Base-by-base conservation (phyloP, 2,329 filamentous ascomycete species). In the Monosporascus sp. region DNA sequence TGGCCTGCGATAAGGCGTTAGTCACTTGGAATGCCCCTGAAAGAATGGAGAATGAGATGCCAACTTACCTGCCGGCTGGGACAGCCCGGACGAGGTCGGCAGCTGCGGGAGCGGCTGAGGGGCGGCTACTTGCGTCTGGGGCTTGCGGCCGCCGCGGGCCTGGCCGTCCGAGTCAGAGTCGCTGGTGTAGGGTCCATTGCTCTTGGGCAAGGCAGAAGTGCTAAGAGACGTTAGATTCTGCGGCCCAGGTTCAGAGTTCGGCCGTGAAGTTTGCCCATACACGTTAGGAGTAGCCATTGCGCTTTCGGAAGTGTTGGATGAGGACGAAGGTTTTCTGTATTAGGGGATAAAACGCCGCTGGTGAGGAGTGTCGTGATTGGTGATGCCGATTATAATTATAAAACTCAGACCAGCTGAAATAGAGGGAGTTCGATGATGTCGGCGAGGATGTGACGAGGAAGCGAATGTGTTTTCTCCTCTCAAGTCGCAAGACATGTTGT, bases 81-180 rank as follows among this genome's bases (percentile, higher is more conserved):
- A 68, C 15, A 75, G 63, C 54, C 70, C 65, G 11, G 67, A 63
- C 14, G 70, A 72, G 1, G 71, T 69, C 9, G 72, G 71, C 1
- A 70, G 63, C 9, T 65, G 52, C 18, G 59, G 58, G 20, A 61
- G 62, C 3, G 63, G 55, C 54, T 61, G 63, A 51, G 58, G 59
- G 41, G 64, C 55, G 44, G 67, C 56, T 41, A 67, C 56, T 41
- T 48, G 44, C 20, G 27, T 39, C 27, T 25, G 43, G 14, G 56
- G 52, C 56, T 68, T 71, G 52, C 69, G 66, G n/a, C 66, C 65
- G 37, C 69, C 69, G 15, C 65, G 63, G n/a, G 70, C 69, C 58
- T 72, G 70, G 44, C 68, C 68, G 31, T 72, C 69, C 37, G 48
- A 51, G 38, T 54, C 52, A 11, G 65, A 70, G 60, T 69, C 65